These are phyloP conservation scores for Passalora sequoiae DNA, from an alignment of 2,329 filamentous ascomycete species.

Conservation along the genomic window DNA sequence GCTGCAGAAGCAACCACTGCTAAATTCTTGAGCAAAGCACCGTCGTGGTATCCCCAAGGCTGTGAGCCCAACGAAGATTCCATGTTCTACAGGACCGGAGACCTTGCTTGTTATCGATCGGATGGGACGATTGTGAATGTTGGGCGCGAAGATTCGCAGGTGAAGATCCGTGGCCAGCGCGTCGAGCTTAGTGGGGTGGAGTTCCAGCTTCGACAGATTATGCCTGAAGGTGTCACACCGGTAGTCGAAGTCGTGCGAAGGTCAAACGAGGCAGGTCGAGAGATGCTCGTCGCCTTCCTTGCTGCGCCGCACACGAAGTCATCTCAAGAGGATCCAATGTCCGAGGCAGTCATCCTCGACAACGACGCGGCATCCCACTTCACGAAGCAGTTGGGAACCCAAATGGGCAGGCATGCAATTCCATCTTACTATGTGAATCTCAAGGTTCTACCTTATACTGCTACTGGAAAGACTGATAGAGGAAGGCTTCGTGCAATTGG, in stretches of 20 bases:
- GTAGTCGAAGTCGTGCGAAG: neutral
- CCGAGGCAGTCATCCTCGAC: neutral
- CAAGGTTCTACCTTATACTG: neutral
- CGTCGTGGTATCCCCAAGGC: slow-evolving; percentile 21
- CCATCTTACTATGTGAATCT: slow-evolving; percentile 3
- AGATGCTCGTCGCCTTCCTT: slow-evolving; percentile 6
- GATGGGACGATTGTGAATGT: slow-evolving; percentile 53
- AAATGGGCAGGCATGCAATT: slow-evolving; percentile 1
- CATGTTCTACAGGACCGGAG: slow-evolving; percentile 56
- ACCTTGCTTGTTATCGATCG: slow-evolving; percentile 51
- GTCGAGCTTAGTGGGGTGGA: slow-evolving; percentile 73
- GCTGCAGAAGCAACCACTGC: slow-evolving; percentile 27
- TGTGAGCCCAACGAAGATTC: neutral
- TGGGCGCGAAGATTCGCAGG: slow-evolving; percentile 65
- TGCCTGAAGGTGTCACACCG: neutral
- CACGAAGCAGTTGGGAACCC: neutral
- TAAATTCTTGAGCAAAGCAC: slow-evolving; percentile 32
- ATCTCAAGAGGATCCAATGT: neutral
- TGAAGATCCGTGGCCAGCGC: slow-evolving; percentile 71
- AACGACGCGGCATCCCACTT: neutral
- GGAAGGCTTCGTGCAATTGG: neutral
- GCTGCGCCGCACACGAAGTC: neutral
- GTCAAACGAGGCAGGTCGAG: neutral
- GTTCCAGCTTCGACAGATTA: slow-evolving; percentile 5
- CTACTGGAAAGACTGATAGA: slow-evolving; percentile 5